Conservation (phyloP, 345 rosid genomes). For the Rhizophora mangle region DNA sequence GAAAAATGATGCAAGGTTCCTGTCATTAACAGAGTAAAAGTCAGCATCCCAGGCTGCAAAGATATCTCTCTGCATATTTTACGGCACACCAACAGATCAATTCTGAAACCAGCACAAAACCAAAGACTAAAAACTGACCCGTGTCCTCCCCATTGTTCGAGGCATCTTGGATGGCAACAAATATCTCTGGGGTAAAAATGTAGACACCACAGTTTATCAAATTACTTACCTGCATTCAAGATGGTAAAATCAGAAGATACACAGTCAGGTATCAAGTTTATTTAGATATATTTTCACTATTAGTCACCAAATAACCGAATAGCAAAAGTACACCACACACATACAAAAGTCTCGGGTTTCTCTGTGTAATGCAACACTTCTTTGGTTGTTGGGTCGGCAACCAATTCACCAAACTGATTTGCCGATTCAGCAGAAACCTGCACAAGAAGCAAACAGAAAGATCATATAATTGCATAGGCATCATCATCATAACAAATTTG, state of each 20-base stretch:
- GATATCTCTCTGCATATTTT: background rate
- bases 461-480: background rate
- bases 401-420: constrained; percentile 71
- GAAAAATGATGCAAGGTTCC: constrained; percentile 34
- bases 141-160: constrained; percentile 48
- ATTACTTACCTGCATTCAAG: constrained; percentile 66
- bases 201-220: constrained; percentile 82
- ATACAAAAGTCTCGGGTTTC: constrained; percentile 89
- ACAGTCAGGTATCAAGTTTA: background rate
- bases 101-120: background rate
- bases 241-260: constrained; percentile 13
- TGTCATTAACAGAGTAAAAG: constrained; percentile 16
- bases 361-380: constrained; percentile 85
- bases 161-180: constrained; percentile 60
- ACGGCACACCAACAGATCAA: background rate
- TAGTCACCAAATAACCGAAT: too few species aligned
- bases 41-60: background rate
- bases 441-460: background rate
- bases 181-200: constrained; percentile 60
- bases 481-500: background rate
- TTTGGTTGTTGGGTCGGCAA: constrained; percentile 71
- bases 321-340: constrained; percentile 4
- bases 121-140: constrained; percentile 36
- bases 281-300: too few species aligned
- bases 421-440: constrained; percentile 95